Base-by-base conservation (phyloP, 306 rosid species). In the Prunus mongolica region DNA sequence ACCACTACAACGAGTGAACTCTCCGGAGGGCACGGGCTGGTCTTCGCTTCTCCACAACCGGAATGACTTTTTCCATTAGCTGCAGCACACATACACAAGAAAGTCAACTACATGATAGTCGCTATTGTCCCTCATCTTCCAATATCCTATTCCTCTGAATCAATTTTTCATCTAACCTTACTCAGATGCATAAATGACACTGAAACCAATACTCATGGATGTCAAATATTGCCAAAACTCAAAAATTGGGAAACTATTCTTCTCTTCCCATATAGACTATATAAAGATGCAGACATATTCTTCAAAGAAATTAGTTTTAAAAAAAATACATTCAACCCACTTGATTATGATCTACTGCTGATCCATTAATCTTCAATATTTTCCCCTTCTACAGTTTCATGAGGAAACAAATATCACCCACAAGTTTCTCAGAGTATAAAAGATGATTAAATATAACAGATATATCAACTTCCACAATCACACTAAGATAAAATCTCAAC, bases 51-150 rank as follows among this genome's bases (percentile, higher is more conserved):
- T 95, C 97, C 46, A 73, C 91, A 45, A 89, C 30, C 8, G 97
- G 98, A 50, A 95, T 86, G 49, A 95, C 77, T 18, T 88, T 86
- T 78, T 92, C 96, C 93, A 92, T 90, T 66, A 95, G 84, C 98
- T 95, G 93, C 91, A 83, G 28, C 28, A 81, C 32, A 73, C 57
- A 74, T 49, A 34, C 73, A 67, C 9, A 55, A 18, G 5, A 50
- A 49, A 45, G 51, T 81, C 27, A 66, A 54, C 12, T 24, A 34
- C 20, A 65, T 11, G 41, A 20, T 10, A 50, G 25, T 22, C 2
- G 11, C 24, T 5, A 20, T 7, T 20, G 55, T 38, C 15, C 41
- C 38, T 41, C 3, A 7, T 19, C 69, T 32, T 6, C 13, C 47
- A 4, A 41, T 15, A 38, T 38, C 67, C 66, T 61, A 61, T 61